phyloP scores from a whole-genome alignment of 768 basidiomycete species.

The Agrocybe praecox region DNA sequence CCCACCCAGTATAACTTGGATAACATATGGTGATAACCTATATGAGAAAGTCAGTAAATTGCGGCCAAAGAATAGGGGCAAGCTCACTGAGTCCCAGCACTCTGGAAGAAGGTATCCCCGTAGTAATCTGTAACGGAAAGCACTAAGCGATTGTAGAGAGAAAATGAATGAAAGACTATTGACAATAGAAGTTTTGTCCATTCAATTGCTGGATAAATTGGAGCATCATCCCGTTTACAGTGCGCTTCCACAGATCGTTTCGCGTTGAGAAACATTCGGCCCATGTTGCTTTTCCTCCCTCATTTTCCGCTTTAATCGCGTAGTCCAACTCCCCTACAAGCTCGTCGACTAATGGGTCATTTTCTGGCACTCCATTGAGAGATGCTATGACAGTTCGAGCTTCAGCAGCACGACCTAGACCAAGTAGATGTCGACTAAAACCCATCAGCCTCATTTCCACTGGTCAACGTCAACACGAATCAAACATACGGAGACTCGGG shows the following conservation, averaged over 20 bases:
- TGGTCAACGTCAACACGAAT: neutral
- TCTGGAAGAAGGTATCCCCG: conserved; percentile 80
- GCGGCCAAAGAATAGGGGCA: neutral
- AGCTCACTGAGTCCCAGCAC: conserved; percentile 62
- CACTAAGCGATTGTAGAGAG: neutral
- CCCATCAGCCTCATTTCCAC: neutral
- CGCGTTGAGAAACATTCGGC: conserved; percentile 72
- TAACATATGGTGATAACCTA: conserved; percentile 70
- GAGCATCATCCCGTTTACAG: conserved; percentile 80
- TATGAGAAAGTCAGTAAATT: neutral
- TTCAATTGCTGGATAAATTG: conserved; percentile 83
- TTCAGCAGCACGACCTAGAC: conserved; percentile 49
- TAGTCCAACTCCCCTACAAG: conserved; percentile 64
- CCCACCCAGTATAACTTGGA: conserved; percentile 74
- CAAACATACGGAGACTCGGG: conserved; percentile 73
- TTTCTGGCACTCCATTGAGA: conserved; percentile 62
- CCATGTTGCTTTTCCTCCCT: conserved; percentile 82
- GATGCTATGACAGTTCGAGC: conserved; percentile 66
- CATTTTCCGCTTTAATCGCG: conserved; percentile 73
- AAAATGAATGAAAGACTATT: conserved; percentile 17
- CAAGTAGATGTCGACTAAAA: conserved; percentile 70
- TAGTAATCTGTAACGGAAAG: conserved; percentile 58
- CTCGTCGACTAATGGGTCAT: conserved; percentile 62
- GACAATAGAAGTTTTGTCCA: conserved; percentile 82
- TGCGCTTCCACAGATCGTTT: conserved; percentile 73